These are phyloP conservation scores for Chenopodium formosanum DNA, from an alignment of 148 eudicot genomes.

Conservation along the genomic window DNA sequence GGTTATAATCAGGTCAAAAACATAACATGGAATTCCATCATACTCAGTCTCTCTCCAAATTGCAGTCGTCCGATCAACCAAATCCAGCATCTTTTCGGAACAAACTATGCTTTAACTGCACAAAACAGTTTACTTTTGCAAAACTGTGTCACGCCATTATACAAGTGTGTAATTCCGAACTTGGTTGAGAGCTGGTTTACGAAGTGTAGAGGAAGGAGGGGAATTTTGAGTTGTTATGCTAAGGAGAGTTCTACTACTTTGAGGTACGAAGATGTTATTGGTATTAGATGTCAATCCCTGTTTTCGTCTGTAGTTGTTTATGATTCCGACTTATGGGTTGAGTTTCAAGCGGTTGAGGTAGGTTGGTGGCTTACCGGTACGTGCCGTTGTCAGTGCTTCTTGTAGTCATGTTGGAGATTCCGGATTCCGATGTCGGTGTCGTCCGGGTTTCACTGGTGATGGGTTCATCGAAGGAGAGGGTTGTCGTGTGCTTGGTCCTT, in stretches of 20 bases:
- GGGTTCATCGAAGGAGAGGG: conserved; percentile 59
- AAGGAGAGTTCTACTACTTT: no score
- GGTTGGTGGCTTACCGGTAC: conserved; percentile 70
- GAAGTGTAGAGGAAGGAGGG: no score
- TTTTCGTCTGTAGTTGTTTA: conserved; percentile 48
- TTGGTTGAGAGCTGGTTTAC: conserved; percentile 20
- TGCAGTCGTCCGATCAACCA: no score
- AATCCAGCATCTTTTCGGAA: no score
- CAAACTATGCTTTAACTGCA: no score
- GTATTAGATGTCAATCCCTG: conserved; percentile 37
- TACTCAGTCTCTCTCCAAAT: no score
- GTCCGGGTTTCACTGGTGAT: conserved; percentile 64
- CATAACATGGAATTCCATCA: no score
- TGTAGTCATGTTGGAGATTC: conserved; percentile 20
- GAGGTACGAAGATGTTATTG: background rate
- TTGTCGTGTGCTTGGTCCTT: conserved; percentile 33
- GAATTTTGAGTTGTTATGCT: no score
- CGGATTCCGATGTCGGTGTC: conserved; percentile 60
- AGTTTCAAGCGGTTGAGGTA: conserved; percentile 51
- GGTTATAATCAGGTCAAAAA: no score
- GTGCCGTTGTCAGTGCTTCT: conserved; percentile 51
- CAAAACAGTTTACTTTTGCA: no score
- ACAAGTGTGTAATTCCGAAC: conserved; percentile 38
- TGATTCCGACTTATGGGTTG: conserved; percentile 26
- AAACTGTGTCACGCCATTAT: no score